phyloP scores from a whole-genome alignment of 306 rosid species.

The Dalbergia cochinchinensis region DNA sequence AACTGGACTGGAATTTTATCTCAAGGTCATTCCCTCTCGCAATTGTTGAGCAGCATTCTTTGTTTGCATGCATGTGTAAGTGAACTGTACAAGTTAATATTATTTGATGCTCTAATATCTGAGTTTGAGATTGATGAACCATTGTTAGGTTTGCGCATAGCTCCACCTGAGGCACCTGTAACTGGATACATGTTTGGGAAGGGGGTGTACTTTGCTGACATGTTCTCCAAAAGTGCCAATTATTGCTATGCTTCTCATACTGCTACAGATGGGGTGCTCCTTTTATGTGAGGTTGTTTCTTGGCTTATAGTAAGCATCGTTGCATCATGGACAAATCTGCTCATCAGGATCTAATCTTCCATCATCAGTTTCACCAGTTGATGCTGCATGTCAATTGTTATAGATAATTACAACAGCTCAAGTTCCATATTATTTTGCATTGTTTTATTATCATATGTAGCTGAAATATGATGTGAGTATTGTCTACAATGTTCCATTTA shows the following conservation, averaged over 20 bases:
- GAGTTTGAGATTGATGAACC: slow-evolving; percentile 34
- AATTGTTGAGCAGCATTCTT: slow-evolving; percentile 17
- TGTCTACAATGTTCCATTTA: slow-evolving; percentile 18
- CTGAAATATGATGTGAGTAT: slow-evolving; percentile 14
- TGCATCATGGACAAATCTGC: slow-evolving; percentile 6
- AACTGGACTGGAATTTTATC: slow-evolving; percentile 99
- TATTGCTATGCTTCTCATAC: slow-evolving; percentile 77
- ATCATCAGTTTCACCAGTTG: slow-evolving; percentile 27
- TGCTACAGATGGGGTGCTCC: slow-evolving; percentile 77
- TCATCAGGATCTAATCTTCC: slow-evolving; percentile 35
- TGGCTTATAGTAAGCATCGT: slow-evolving; percentile 14
- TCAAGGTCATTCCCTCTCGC: slow-evolving; percentile 71
- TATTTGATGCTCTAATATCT: slow-evolving; percentile 32
- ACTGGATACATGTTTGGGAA: slow-evolving; percentile 99
- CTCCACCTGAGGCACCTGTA: slow-evolving; percentile 98
- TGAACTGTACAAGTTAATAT: slow-evolving; percentile 34
- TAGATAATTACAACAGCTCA: slow-evolving; percentile 32
- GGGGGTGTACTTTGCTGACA: slow-evolving; percentile 96
- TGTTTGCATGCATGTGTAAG: slow-evolving; percentile 24
- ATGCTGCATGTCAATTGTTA: slow-evolving; percentile 30
- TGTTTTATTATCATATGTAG: slow-evolving; percentile 34
- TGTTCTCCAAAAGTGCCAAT: slow-evolving; percentile 99
- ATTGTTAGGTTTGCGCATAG: slow-evolving; percentile 88
- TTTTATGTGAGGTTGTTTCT: slow-evolving; percentile 90
- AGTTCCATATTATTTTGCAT: slow-evolving; percentile 29